Percentiles rank a stretch among this genome's conserved stretches.
phyloP scores from a whole-genome alignment of 129 eudicot genomes.

The Flaveria bidentis region DNA sequence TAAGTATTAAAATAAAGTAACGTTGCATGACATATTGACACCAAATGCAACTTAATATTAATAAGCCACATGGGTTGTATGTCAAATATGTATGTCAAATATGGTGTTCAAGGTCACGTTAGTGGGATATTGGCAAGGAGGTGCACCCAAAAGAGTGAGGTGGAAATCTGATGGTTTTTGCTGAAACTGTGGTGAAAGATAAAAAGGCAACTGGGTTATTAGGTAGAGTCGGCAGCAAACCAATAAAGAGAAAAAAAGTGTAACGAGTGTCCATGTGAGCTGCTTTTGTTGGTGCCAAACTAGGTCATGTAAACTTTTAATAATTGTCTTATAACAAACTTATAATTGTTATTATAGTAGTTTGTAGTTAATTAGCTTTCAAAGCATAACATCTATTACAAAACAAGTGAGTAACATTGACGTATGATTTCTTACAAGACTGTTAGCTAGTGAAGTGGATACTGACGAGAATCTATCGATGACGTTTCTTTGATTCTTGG shows the following conservation, averaged over 20 bases:
- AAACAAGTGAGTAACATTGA: too few relatives aligned
- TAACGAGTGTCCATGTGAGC: constrained; percentile 10
- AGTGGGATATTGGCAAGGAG: constrained; percentile 14
- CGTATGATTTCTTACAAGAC: too few relatives aligned
- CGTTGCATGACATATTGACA: not conserved
- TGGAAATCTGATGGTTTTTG: constrained; percentile 16
- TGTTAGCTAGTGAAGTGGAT: too few relatives aligned
- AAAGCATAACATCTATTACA: too few relatives aligned
- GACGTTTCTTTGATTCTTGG: too few relatives aligned
- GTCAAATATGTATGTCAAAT: not conserved
- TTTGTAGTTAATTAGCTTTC: too few relatives aligned
- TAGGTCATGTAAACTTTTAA: not conserved
- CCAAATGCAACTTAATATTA: not conserved
- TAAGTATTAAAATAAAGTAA: not conserved
- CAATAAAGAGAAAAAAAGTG: constrained; percentile 3
- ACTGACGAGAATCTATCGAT: too few relatives aligned
- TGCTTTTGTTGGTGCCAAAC: not conserved
- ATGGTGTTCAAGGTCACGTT: constrained; percentile 9
- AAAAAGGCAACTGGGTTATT: constrained; percentile 26
- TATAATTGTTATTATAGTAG: too few relatives aligned
- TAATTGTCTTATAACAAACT: too few relatives aligned
- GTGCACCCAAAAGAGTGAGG: constrained; percentile 21
- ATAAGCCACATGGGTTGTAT: constrained; percentile 10
- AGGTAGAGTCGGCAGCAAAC: constrained; percentile 15
- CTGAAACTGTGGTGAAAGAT: not conserved